Evolutionary conservation across 1,284 basidiomycete genomes (phyloP).

Genomic region (Sanghuangporus weigelae): DNA sequence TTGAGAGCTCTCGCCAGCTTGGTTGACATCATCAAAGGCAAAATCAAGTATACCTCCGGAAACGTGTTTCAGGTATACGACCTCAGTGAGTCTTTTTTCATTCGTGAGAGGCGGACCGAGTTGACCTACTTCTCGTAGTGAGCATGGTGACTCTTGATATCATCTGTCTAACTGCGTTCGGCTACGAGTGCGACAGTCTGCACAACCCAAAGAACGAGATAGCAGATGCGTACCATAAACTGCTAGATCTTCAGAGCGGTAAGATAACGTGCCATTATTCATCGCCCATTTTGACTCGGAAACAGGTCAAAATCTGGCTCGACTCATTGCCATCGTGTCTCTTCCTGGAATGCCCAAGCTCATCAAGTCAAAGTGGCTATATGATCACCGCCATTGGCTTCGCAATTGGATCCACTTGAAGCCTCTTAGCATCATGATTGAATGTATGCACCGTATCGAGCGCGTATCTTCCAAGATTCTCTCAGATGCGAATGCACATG

Average conservation of each 20-base stretch:
- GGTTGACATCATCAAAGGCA: slow-evolving; percentile 32
- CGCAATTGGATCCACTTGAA: slow-evolving; percentile 25
- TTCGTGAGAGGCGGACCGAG: background rate
- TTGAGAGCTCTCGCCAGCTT: slow-evolving; percentile 27
- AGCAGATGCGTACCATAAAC: slow-evolving; percentile 39
- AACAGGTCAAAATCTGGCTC: slow-evolving; percentile 34
- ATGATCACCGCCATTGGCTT: slow-evolving; percentile 32
- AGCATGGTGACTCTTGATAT: slow-evolving; percentile 48
- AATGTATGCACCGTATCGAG: slow-evolving; percentile 39
- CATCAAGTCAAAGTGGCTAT: slow-evolving; percentile 33
- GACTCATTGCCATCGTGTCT: slow-evolving; percentile 32
- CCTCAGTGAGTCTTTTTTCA: slow-evolving; percentile 34
- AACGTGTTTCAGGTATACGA: slow-evolving; percentile 37
- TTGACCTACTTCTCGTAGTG: slow-evolving; percentile 28
- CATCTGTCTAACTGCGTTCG: slow-evolving; percentile 45
- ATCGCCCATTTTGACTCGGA: background rate
- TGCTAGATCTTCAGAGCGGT: slow-evolving; percentile 40
- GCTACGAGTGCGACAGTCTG: slow-evolving; percentile 42
- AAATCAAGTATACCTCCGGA: slow-evolving; percentile 26
- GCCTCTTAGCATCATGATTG: slow-evolving; percentile 28
- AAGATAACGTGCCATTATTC: background rate
- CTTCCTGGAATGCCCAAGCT: slow-evolving; percentile 32
- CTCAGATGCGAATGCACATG: slow-evolving; percentile 35
- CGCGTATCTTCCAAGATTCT: slow-evolving; percentile 36
- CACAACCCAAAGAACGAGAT: slow-evolving; percentile 42